Conservation (phyloP, 352 stramenopile species). For the Aphanomyces cochlioides region DNA sequence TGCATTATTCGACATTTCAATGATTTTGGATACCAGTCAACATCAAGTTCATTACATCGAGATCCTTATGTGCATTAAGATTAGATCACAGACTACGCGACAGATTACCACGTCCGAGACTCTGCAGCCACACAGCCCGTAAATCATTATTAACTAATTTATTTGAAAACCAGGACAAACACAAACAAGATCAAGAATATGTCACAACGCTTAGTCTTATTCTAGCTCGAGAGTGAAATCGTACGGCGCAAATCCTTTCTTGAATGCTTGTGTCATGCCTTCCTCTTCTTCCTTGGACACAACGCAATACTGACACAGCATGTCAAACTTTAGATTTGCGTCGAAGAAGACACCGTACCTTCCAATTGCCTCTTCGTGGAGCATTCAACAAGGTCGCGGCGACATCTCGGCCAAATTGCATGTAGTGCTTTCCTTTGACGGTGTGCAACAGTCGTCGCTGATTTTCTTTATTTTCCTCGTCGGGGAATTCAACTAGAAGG, state of each 20-base stretch:
- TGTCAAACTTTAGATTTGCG: not conserved
- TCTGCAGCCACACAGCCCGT: no score
- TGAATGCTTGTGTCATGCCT: conserved; percentile 61
- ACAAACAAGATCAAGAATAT: not conserved
- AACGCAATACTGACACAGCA: conserved; percentile 48
- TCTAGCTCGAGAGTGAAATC: conserved; percentile 54
- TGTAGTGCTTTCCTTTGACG: conserved; percentile 75
- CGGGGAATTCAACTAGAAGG: conserved; percentile 51
- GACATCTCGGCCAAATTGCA: conserved; percentile 75
- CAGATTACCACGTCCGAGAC: no score
- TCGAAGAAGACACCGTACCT: conserved; percentile 25
- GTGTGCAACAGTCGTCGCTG: conserved; percentile 49
- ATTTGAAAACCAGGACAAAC: no score
- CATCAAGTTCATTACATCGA: no score
- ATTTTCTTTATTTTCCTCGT: conserved; percentile 37
- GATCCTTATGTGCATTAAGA: no score
- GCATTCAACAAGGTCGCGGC: conserved; percentile 56
- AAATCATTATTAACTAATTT: no score
- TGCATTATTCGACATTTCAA: not conserved
- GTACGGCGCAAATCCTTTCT: conserved; percentile 57
- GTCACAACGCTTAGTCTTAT: not conserved
- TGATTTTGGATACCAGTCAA: no score
- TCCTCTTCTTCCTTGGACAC: conserved; percentile 68
- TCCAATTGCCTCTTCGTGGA: conserved; percentile 72
- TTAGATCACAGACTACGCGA: no score